phyloP scores from a whole-genome alignment of 495 filamentous ascomycete genomes.

The Astrothelium macrocarpum region DNA sequence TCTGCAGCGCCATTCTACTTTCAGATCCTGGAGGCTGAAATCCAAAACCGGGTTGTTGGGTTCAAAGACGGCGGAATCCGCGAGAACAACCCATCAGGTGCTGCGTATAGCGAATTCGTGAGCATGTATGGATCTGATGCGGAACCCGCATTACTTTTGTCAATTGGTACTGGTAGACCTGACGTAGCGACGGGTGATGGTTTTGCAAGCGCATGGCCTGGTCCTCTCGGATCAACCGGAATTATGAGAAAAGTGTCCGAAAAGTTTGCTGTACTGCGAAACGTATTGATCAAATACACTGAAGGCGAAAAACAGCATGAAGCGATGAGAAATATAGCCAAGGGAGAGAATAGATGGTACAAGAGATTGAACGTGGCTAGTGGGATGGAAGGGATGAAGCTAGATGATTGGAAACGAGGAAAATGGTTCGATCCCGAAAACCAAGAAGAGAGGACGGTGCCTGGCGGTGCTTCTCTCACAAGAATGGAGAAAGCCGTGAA shows the following conservation, averaged over 20 bases:
- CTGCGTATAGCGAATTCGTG: conserved; percentile 33
- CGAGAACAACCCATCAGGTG: conserved; percentile 35
- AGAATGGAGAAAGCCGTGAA: conserved; percentile 29
- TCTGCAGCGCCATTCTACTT: conserved; percentile 46
- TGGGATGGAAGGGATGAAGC: conserved; percentile 30
- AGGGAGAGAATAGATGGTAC: conserved; percentile 35
- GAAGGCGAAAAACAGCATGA: conserved; percentile 35
- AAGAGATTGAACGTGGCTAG: conserved; percentile 33
- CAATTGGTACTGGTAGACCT: conserved; percentile 33
- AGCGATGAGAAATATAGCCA: conserved; percentile 28
- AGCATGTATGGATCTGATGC: conserved; percentile 26
- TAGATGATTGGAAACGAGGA: conserved; percentile 33
- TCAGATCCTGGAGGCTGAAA: conserved; percentile 32
- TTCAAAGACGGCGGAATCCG: conserved; percentile 39
- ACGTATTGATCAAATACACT: conserved; percentile 37
- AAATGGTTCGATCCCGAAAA: conserved; percentile 21
- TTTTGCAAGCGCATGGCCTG: conserved; percentile 33
- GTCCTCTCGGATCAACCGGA: conserved; percentile 25
- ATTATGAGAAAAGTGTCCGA: conserved; percentile 32
- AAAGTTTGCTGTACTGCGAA: conserved; percentile 35
- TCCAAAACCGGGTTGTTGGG: conserved; percentile 20
- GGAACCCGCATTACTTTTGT: conserved; percentile 29
- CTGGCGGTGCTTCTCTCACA: conserved; percentile 26
- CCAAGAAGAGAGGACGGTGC: conserved; percentile 13
- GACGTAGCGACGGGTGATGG: conserved; percentile 28